Evolutionary conservation across 2,329 filamentous ascomycete genomes (phyloP), one percentile per base, ranked within the genome.

Genomic region (Botrytis fragariae): DNA sequence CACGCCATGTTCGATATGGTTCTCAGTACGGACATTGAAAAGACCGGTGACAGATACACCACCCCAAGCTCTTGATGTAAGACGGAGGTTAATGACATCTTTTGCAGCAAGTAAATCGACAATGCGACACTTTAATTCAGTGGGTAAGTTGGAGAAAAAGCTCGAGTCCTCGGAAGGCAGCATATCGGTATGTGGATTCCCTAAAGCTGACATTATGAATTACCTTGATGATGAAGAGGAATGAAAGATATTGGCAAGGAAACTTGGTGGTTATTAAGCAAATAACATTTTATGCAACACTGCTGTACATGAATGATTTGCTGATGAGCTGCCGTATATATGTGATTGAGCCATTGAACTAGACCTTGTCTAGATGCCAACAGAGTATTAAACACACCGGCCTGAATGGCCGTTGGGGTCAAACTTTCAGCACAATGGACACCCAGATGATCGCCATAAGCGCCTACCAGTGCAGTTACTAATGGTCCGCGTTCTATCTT

Each of bases 81-180:
- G 39, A 29, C 71, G 71, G 16, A 72, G 54, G 18, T 61, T 69
- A 12, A 32, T 60, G 35, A 72, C 71, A 32, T 72, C 71, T 37
- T 44, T 59, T 16, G 71, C 71, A 35, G 62, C 37, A 45, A 72
- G 71, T 12, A 68, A 68, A 39, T 39, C 42, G 14, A 72, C 59
- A 16, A 72, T n/a, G 18, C 54, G 63, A 12, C 39, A 32, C n/a
- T 69, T 72, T 9, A 72, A 10, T 68, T 72, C 71, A 39, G 39
- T 61, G 37, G 71, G 71, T 18, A 72, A 22, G 9, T 35, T 5
- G 29, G 61, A 72, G 37, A 72, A 29, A 14, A 7, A 5, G 7
- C 42, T n/a, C 16, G 54, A 32, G 16, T n/a, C 29, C 32, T 42
- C 18, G 20, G 12, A 18, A 14, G 9, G 35, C 10, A 32, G 18